Conservation (phyloP, 257 asterid species). For the Ilex asprella region DNA sequence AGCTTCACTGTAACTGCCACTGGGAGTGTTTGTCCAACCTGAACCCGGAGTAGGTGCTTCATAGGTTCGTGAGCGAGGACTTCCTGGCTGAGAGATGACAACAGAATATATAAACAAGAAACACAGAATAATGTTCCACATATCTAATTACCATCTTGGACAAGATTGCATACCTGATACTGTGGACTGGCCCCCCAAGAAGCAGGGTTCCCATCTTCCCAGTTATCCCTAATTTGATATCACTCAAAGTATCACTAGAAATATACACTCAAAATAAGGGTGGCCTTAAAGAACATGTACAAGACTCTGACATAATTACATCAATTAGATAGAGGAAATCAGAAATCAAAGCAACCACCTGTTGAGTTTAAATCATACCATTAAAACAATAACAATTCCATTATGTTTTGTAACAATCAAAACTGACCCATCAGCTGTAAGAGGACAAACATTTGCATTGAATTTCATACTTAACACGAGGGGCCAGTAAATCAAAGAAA, state of each 20-base stretch:
- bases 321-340: neutral
- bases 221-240: conserved; percentile 59
- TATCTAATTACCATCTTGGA: neutral
- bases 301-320: too few species aligned
- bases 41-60: conserved; percentile 99
- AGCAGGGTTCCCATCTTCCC: conserved; percentile 98
- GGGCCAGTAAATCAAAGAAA: too few species aligned
- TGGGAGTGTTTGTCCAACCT: conserved; percentile 63
- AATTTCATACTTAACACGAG: too few species aligned
- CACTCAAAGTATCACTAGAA: conserved; percentile 15
- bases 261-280: too few species aligned
- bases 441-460: too few species aligned
- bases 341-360: neutral
- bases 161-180: conserved; percentile 53
- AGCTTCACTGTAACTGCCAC: conserved; percentile 59
- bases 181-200: conserved; percentile 98
- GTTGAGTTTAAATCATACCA: too few species aligned
- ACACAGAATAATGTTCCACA: neutral
- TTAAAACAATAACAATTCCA: too few species aligned
- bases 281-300: too few species aligned
- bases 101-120: neutral
- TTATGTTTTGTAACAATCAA: too few species aligned
- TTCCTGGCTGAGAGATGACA: conserved; percentile 59
- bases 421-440: too few species aligned
- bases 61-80: conserved; percentile 77